Percentiles rank a stretch among this genome's conserved stretches.
Evolutionary conservation across 768 basidiomycete genomes (phyloP).

Genomic region (Kwoniella sp.): DNA sequence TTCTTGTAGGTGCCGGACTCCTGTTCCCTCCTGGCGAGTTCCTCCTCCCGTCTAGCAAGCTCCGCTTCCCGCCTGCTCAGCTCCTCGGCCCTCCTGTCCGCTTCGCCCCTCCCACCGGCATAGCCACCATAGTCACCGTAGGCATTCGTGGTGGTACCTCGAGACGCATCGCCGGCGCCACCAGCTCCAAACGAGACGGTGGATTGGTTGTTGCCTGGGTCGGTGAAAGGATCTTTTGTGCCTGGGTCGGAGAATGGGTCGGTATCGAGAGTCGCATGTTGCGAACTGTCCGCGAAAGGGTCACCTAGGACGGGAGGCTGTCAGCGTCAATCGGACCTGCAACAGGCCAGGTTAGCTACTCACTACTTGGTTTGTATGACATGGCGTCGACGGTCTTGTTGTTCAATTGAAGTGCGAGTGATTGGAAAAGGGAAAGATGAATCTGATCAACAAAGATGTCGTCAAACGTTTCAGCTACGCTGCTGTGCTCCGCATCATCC

Average conservation of each 20-base stretch:
- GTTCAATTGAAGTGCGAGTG: no score
- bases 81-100: constrained; percentile 36
- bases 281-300: constrained; percentile 33
- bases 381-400: constrained; percentile 2
- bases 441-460: not conserved
- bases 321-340: not conserved
- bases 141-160: constrained; percentile 12
- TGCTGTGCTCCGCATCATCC: not conserved
- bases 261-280: constrained; percentile 38
- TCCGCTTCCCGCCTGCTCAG: constrained; percentile 61
- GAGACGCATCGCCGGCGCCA: constrained; percentile 29
- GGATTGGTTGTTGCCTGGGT: constrained; percentile 42
- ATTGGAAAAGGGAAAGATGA: no score
- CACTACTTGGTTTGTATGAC: constrained; percentile 20
- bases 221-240: constrained; percentile 40
- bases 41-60: constrained; percentile 74
- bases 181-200: constrained; percentile 47
- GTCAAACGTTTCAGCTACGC: not conserved
- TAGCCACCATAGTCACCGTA: constrained; percentile 23
- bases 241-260: constrained; percentile 50
- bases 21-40: constrained; percentile 74
- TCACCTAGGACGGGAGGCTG: constrained; percentile 6
- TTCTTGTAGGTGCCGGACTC: constrained; percentile 63
- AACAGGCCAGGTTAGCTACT: constrained; percentile 1
- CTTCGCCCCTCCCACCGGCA: constrained; percentile 16